Base-by-base conservation (phyloP, 2,329 filamentous ascomycete species). In the Alternaria sp. region DNA sequence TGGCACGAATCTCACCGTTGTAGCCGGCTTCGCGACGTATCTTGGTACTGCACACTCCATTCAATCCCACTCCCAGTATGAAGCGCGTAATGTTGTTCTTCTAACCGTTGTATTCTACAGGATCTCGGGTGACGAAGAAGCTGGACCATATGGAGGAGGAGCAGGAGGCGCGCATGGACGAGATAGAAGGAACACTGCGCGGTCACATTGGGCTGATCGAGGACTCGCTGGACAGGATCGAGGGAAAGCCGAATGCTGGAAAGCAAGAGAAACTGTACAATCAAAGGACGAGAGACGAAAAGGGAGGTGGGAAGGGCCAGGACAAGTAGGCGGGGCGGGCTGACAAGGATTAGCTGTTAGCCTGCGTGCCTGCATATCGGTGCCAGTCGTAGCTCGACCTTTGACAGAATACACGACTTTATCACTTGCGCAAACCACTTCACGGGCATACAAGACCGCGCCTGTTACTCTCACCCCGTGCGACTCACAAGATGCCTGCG, bases 201-300 rank as follows among this genome's bases (percentile, higher is more conserved):
- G 82, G 82, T 0, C 82, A 84, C 50, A 83, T 84, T 61, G 83
- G 82, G 1, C 49, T 83, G 36, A 84, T 84, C 28, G 82, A 84
- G 63, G 82, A 83, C 46, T 74, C 79, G 8, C 63, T 84, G 32
- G 81, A 83, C 62, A 70, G 82, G 6, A 64, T 84, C 13, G 83
- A 84, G 61, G 78, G 79, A 13, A 81, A 80, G 66, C 68, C 60
- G 4, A 74, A 77, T 54, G 70, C 70, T 54, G 69, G 75, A 54
- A 77, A 75, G 61, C 70, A 79, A 19, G 69, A 78, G 67, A 81
- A 80, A 65, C 70, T 76, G 77, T 81, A 71, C 47, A 57, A 58
- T 13, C 57, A 58, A 15, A 44, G 65, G 55, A 55, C 57, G 10
- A 50, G 46, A 28, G 63, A 68, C 11, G 52, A 36, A 44, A 67